These are phyloP conservation scores for Colletotrichum endophyticum DNA, from an alignment of 2,329 filamentous ascomycete genomes.

Conservation along the genomic window DNA sequence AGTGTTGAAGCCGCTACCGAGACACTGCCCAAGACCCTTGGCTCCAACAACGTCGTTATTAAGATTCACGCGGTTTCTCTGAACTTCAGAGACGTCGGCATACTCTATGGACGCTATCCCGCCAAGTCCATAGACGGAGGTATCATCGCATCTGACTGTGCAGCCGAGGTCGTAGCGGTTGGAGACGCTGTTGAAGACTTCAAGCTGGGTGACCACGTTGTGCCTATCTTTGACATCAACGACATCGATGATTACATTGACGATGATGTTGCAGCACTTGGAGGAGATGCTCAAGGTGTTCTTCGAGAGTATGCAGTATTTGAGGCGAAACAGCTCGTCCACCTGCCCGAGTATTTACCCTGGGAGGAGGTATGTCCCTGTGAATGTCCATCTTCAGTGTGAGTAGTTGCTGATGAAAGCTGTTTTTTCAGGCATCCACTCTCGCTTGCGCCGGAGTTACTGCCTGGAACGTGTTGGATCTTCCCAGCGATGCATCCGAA, in stretches of 20 bases:
- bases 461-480: constrained; percentile 24
- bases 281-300: constrained; percentile 24
- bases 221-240: background rate
- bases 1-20: background rate
- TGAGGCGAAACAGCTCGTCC: constrained; percentile 21
- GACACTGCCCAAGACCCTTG: background rate
- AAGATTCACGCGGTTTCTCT: constrained; percentile 1
- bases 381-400: background rate
- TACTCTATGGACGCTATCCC: constrained; percentile 29
- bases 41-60: background rate
- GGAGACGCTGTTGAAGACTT: constrained; percentile 25
- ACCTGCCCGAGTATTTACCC: constrained; percentile 12
- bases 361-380: background rate
- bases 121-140: constrained; percentile 10
- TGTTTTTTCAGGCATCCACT: background rate
- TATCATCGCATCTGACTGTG: constrained; percentile 25
- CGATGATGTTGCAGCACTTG: constrained; percentile 14
- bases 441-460: constrained; percentile 26
- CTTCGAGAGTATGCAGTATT: constrained; percentile 27
- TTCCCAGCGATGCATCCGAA: background rate
- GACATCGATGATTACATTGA: constrained; percentile 4
- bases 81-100: constrained; percentile 28
- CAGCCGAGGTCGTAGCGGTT: constrained; percentile 26
- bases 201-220: constrained; percentile 25
- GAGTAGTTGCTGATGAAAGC: background rate